These are phyloP conservation scores for Gaultheria prostrata DNA, from an alignment of 148 eudicot genomes.

Conservation along the genomic window DNA sequence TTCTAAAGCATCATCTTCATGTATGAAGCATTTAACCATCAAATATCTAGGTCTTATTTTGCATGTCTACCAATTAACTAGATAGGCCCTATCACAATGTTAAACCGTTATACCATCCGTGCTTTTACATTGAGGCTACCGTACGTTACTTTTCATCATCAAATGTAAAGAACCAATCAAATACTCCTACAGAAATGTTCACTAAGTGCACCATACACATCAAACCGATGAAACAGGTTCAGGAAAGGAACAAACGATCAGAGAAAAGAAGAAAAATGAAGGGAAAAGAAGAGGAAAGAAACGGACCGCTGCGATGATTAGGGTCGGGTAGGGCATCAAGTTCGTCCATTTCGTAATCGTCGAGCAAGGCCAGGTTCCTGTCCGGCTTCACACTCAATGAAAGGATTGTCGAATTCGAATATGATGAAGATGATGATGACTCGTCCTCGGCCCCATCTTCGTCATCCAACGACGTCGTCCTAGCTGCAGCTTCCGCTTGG, in stretches of 20 bases:
- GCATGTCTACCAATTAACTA: not conserved
- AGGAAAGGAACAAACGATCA: no score
- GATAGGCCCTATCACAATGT: slow-evolving; percentile 1
- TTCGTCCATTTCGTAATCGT: slow-evolving; percentile 94
- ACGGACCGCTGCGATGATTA: slow-evolving; percentile 76
- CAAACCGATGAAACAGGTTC: not conserved
- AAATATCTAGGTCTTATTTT: not conserved
- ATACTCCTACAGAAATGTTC: not conserved
- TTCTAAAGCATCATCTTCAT: not conserved
- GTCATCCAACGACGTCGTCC: slow-evolving; percentile 14
- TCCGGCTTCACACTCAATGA: slow-evolving; percentile 81
- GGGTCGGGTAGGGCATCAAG: slow-evolving; percentile 48
- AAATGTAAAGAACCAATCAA: not conserved
- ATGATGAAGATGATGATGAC: not conserved
- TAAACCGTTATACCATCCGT: not conserved
- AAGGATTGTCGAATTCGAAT: slow-evolving; percentile 33
- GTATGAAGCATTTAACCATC: not conserved
- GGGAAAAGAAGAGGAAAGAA: not conserved
- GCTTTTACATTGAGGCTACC: not conserved
- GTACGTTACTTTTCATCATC: not conserved
- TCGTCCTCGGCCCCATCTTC: slow-evolving; percentile 21
- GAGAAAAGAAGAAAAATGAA: not conserved
- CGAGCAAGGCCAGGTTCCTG: slow-evolving; percentile 65
- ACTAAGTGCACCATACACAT: not conserved
- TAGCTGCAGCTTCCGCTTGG: slow-evolving; percentile 27